phyloP scores from a whole-genome alignment of 306 rosid genomes.

The Sicyos baderoa region DNA sequence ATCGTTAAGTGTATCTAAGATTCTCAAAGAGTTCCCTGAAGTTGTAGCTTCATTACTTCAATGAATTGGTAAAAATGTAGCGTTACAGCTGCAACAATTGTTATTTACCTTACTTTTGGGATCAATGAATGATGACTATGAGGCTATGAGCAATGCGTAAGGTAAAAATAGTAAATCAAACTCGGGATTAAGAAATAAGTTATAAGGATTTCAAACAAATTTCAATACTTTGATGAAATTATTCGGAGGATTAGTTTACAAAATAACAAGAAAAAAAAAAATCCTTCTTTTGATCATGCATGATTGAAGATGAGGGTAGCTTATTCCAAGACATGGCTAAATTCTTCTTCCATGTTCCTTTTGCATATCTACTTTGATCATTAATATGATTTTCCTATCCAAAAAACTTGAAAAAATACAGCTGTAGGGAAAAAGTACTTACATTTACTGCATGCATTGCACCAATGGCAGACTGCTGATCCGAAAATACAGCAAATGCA shows the following conservation, averaged over 20 bases:
- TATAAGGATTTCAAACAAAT: neutral
- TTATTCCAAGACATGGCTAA: neutral
- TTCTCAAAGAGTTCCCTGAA: neutral
- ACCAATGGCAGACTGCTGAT: constrained; percentile 70
- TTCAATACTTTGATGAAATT: neutral
- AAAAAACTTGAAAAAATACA: constrained; percentile 1
- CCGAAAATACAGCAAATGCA: constrained; percentile 82
- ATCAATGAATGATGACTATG: neutral
- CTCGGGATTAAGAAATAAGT: neutral
- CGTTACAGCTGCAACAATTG: neutral
- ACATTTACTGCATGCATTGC: constrained; percentile 86
- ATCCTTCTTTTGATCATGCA: neutral
- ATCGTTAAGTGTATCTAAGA: too few relatives aligned
- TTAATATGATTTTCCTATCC: neutral
- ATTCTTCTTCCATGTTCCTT: constrained; percentile 5
- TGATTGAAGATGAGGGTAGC: neutral
- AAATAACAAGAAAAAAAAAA: too few relatives aligned
- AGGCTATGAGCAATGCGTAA: neutral
- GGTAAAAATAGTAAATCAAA: neutral
- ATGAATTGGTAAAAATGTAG: too few relatives aligned
- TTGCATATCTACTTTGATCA: neutral
- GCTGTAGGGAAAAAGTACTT: constrained; percentile 22
- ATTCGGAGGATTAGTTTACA: neutral
- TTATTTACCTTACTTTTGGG: neutral
- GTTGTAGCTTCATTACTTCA: neutral